Evolutionary conservation across 23 red algal genomes (phyloP).

Genomic region (Pyropia yezoensis): DNA sequence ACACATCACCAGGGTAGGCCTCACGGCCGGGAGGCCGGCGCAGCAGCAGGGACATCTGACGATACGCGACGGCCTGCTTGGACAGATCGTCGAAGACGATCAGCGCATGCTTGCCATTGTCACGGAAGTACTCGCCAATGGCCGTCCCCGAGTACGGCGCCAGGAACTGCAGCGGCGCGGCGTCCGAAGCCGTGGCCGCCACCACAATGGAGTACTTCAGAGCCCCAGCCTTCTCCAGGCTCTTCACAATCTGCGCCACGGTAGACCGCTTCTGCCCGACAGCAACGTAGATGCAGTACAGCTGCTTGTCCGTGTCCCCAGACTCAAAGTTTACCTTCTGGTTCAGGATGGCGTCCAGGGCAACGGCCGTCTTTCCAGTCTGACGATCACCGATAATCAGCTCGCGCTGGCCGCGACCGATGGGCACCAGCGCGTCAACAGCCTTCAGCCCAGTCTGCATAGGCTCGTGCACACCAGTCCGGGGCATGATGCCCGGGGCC

Average conservation of each 20-base stretch:
- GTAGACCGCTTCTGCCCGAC: slow-evolving; percentile 65
- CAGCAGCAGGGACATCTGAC: slow-evolving; percentile 66
- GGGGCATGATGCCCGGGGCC: slow-evolving; percentile 60
- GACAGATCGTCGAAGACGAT: slow-evolving; percentile 57
- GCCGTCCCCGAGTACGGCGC: slow-evolving; percentile 49
- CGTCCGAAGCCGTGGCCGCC: slow-evolving; percentile 57
- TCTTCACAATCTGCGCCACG: slow-evolving; percentile 57
- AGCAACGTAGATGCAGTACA: slow-evolving; percentile 65
- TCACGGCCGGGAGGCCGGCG: slow-evolving; percentile 58
- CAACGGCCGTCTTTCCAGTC: slow-evolving; percentile 69
- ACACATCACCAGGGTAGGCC: slow-evolving; percentile 51
- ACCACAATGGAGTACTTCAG: slow-evolving; percentile 42
- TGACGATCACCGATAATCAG: slow-evolving; percentile 78
- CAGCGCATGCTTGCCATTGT: slow-evolving; percentile 62
- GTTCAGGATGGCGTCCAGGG: slow-evolving; percentile 54
- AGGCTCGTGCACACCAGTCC: slow-evolving; percentile 39
- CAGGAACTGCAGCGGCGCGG: slow-evolving; percentile 66
- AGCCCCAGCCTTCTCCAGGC: slow-evolving; percentile 39
- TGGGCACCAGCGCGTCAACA: slow-evolving; percentile 53
- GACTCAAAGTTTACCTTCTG: slow-evolving; percentile 17
- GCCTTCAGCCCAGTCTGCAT: slow-evolving; percentile 67
- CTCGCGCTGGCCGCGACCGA: slow-evolving; percentile 65
- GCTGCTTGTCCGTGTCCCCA: slow-evolving; percentile 14
- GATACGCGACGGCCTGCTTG: slow-evolving; percentile 64
- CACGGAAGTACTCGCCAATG: slow-evolving; percentile 69